Base-by-base conservation (phyloP, 805 yeast genomes). In the Wickerhamomyces pijperi region DNA sequence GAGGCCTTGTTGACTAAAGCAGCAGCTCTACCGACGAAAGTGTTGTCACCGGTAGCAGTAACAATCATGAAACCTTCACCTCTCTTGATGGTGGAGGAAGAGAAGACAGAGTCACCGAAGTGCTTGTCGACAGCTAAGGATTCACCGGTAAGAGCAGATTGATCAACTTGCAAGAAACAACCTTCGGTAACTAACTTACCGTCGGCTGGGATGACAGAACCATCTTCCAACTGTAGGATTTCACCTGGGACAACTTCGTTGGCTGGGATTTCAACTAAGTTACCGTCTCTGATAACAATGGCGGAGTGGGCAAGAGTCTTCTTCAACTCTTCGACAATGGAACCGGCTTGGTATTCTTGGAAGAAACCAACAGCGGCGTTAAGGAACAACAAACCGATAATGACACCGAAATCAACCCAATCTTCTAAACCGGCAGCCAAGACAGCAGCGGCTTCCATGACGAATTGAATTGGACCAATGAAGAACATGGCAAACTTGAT, bases 381-480 rank as follows among this genome's bases (percentile, higher is more conserved):
- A 62, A 87, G 76, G 64, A 79, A 54, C 55, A 87, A 72, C 55
- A 87, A 69, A 68, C 82, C 96, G 66, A 84, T 78, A 62, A 87
- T 87, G 63, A 87, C 97, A 78, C 97, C 96, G 73, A 87, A 87
- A 76, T 87, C 96, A 60, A 87, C 95, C 96, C 96, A 87, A 72
- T 88, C 96, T 70, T 85, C 85, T 56, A 85, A 74, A 79, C 95
- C 95, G 50, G 94, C 95, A 60, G 95, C 95, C 64, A 85, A 71
- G 49, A 85, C 75, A 54, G 95, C 95, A 58, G 95, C 95, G 59
- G 90, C 94, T 71, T 85, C 95, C 95, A 85, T 85, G 60, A 85
- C 95, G 78, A 86, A 85, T 71, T 86, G 95, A 63, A 85, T 85
- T 52, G 95, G 95, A 69, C 95, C 95, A 50, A 85, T 81, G 65